phyloP scores from a whole-genome alignment of 805 yeast genomes.

The Ogataea ramenticola region DNA sequence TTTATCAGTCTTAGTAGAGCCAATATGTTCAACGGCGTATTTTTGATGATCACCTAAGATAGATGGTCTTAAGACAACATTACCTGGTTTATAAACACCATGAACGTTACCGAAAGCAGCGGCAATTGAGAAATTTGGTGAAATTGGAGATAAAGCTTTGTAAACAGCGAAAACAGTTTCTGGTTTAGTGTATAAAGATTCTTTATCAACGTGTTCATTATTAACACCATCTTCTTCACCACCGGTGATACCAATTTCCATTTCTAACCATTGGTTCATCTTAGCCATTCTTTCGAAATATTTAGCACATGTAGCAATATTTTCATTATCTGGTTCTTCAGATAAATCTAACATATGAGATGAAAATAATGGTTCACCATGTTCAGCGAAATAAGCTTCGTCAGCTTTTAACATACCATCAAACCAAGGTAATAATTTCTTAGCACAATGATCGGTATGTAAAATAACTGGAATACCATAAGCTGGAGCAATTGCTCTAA shows the following conservation, averaged over 20 bases:
- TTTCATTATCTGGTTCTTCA: slow-evolving; percentile 94
- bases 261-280: slow-evolving; percentile 96
- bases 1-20: slow-evolving; percentile 30
- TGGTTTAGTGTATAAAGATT: slow-evolving; percentile 86
- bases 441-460: slow-evolving; percentile 99
- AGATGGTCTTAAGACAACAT: slow-evolving; percentile 87
- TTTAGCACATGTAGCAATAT: slow-evolving; percentile 88
- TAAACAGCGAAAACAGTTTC: slow-evolving; percentile 90
- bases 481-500: slow-evolving; percentile 91
- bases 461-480: slow-evolving; percentile 95
- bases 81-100: slow-evolving; percentile 99
- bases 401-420: slow-evolving; percentile 98
- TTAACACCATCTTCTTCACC: slow-evolving; percentile 99
- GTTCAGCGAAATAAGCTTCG: slow-evolving; percentile 78
- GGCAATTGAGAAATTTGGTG: slow-evolving; percentile 98
- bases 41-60: slow-evolving; percentile 94
- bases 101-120: slow-evolving; percentile 99
- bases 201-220: slow-evolving; percentile 88
- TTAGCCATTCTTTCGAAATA: slow-evolving; percentile 92
- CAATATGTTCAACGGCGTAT: slow-evolving; percentile 65
- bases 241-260: slow-evolving; percentile 99
- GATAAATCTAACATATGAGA: slow-evolving; percentile 98
- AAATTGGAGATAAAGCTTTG: slow-evolving; percentile 82
- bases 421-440: slow-evolving; percentile 96
- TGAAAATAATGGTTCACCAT: slow-evolving; percentile 95